Base-by-base conservation (phyloP, 768 basidiomycete species). In the Suillus brevipes region DNA sequence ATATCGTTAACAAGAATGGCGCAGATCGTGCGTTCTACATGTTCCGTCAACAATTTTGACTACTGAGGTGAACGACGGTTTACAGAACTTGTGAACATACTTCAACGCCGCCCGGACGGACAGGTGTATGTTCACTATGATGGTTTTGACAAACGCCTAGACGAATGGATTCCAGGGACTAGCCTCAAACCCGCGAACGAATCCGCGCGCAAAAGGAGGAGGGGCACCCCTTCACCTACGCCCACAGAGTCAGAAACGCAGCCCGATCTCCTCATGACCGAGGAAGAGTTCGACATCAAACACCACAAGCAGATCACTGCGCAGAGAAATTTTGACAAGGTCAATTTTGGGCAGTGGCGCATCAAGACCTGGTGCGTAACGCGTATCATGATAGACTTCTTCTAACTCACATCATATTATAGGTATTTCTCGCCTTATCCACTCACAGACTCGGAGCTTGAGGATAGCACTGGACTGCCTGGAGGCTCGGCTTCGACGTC, bases 371-470 rank as follows among this genome's bases (percentile, higher is more conserved):
- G 95, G 95, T 94, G 69, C 69, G 88, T 80, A 57, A 55, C 55
- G 52, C 52, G 52, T 65, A 50, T 50, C n/a, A 49, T 56, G 5
- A 47, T 50, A 31, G 25, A 53, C 14, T 23, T 62, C 23, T 23
- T 53, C 61, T 42, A 37, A 65, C 28, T 55, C 12, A 31, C 14
- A 13, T 53, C 23, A 36, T 38, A 61, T 20, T 49, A 6, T 67
- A 95, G 95, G 92, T 96, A 96, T 78, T 95, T 91, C 74, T 97
- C 95, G 3, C 95, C 95, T 1, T 97, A 96, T 75, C 95, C 95
- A 18, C 77, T 91, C 31, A 81, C 82, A 23, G 92, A 94, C 69
- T 77, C 81, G 9, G 91, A 94, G 66, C 73, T 80, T 61, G 85
- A 89, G 58, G 88, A 89, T 34, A 73, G 72, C 25, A 68, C 71